Conservation (phyloP, 495 filamentous ascomycete genomes). For the Letharia columbiana region DNA sequence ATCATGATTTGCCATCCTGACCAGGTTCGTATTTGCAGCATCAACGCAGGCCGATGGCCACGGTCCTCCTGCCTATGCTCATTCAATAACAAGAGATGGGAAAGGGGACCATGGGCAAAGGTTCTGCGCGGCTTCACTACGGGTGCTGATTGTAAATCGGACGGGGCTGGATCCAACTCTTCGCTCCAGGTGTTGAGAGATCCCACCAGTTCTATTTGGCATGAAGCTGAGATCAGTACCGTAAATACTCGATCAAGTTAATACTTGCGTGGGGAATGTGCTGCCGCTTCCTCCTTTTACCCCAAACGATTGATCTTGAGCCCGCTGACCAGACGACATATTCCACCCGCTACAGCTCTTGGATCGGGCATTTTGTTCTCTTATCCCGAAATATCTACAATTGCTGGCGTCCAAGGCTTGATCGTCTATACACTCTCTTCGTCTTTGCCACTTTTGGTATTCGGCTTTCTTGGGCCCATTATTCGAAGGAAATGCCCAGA, state of each 20-base stretch:
- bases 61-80: constrained; percentile 3
- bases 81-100: constrained; percentile 1
- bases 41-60: constrained; percentile 20
- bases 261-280: constrained; percentile 91
- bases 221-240: constrained; percentile 82
- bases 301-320: constrained; percentile 18
- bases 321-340: constrained; percentile 29
- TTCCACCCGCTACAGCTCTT: constrained; percentile 46
- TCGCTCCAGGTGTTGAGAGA: constrained; percentile 25
- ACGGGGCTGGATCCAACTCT: constrained; percentile 40
- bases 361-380: constrained; percentile 71
- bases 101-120: constrained; percentile 19
- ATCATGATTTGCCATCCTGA: constrained; percentile 22
- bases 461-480: constrained; percentile 60
- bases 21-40: constrained; percentile 42
- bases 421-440: constrained; percentile 63
- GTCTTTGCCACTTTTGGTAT: constrained; percentile 56
- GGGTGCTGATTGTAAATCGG: constrained; percentile 57
- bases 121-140: constrained; percentile 67
- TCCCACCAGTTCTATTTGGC: constrained; percentile 27
- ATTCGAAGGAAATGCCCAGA: constrained; percentile 65
- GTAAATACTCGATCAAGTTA: constrained; percentile 91
- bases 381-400: constrained; percentile 71
- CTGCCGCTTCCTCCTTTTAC: constrained; percentile 56
- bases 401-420: constrained; percentile 64